Evolutionary conservation across 177 flowering plant species (phyloP).

Genomic region (Vitis hybrid): DNA sequence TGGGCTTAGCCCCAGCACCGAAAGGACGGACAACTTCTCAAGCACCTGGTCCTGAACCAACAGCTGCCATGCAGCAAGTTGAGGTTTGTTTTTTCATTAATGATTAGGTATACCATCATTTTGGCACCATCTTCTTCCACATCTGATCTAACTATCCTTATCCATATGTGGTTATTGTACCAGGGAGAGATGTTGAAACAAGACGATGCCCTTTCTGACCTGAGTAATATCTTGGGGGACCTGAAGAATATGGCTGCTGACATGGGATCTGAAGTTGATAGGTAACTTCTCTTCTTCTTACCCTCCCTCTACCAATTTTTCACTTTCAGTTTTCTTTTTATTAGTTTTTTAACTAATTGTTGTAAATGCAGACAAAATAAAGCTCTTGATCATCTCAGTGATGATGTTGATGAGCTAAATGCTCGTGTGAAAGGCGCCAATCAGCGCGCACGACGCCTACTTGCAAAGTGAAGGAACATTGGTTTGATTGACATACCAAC

Average conservation of each 20-base stretch:
- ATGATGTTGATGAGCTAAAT: slow-evolving; percentile 65
- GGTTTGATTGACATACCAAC: background rate
- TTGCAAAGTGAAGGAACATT: slow-evolving; percentile 24
- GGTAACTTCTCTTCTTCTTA: slow-evolving; percentile 35
- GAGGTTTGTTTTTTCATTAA: slow-evolving; percentile 51
- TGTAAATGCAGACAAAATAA: slow-evolving; percentile 63
- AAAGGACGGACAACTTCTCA: slow-evolving; percentile 34
- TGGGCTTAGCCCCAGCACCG: slow-evolving; percentile 46
- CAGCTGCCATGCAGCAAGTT: slow-evolving; percentile 63
- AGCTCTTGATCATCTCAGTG: slow-evolving; percentile 55
- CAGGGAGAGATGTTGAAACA: slow-evolving; percentile 88
- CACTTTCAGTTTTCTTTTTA: background rate
- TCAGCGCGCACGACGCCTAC: slow-evolving; percentile 52
- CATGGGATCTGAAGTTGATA: slow-evolving; percentile 86
- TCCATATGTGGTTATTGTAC: slow-evolving; percentile 6
- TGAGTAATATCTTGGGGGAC: slow-evolving; percentile 78
- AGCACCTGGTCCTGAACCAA: slow-evolving; percentile 51
- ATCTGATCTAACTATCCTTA: background rate
- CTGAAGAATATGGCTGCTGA: slow-evolving; percentile 89
- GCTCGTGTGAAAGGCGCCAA: slow-evolving; percentile 71
- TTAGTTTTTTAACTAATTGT: too few species aligned
- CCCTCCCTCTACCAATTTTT: too few species aligned
- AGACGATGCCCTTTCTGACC: slow-evolving; percentile 81
- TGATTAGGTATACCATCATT: too few species aligned
- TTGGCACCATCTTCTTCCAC: too few species aligned